Evolutionary conservation across 2,329 filamentous ascomycete genomes (phyloP).

Genomic region (Penicillium sp.): DNA sequence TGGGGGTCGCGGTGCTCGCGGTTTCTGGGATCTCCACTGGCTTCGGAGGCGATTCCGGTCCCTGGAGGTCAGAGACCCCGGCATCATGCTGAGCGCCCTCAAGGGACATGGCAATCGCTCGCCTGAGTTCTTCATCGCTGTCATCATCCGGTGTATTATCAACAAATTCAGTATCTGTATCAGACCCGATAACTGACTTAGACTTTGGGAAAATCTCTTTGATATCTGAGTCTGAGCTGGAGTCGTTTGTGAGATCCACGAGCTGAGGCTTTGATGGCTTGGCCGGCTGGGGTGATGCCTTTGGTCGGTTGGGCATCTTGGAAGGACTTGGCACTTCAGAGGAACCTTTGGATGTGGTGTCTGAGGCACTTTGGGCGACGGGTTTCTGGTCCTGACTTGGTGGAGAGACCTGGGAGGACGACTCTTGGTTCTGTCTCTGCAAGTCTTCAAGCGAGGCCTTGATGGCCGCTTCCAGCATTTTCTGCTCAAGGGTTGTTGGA

Average conservation of each 20-base stretch:
- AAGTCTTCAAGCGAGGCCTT: conserved; percentile 13
- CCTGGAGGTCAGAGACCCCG: not conserved
- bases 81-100: conserved; percentile 29
- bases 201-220: conserved; percentile 36
- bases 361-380: not conserved
- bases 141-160: conserved; percentile 19
- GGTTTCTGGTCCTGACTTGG: not conserved
- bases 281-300: not conserved
- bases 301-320: not conserved
- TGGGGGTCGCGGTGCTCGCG: not conserved
- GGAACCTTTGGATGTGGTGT: not conserved
- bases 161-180: conserved; percentile 30
- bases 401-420: not conserved
- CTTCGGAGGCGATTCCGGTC: not conserved
- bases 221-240: conserved; percentile 37
- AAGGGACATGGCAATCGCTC: conserved; percentile 44
- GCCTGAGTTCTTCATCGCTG: conserved; percentile 45
- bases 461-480: conserved; percentile 14
- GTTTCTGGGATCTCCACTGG: not conserved
- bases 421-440: not conserved
- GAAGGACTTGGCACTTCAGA: not conserved
- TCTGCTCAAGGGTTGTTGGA: not conserved
- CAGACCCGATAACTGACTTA: conserved; percentile 36
- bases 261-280: conserved; percentile 18
- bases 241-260: conserved; percentile 45